Percentiles rank a stretch among this genome's conserved stretches.
phyloP scores from a whole-genome alignment of 1,139 yeast genomes.

The Maudiozyma humilis region DNA sequence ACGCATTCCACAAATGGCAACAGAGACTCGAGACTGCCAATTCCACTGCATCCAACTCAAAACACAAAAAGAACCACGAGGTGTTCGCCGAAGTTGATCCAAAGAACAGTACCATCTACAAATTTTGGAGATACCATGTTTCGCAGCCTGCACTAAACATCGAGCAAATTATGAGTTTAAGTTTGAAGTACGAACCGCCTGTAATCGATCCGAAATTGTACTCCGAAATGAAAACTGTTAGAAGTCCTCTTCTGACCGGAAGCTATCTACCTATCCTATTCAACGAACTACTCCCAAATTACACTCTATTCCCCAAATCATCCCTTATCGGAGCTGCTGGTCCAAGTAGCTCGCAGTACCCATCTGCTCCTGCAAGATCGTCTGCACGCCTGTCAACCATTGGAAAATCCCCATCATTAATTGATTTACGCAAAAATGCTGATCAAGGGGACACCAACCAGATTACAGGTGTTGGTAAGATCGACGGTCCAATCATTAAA shows the following conservation, averaged over 20 bases:
- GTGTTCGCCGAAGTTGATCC: constrained; percentile 5
- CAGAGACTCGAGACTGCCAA: constrained; percentile 19
- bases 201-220: constrained; percentile 19
- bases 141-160: constrained; percentile 22
- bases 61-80: neutral
- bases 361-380: constrained; percentile 21
- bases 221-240: constrained; percentile 19
- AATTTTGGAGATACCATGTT: constrained; percentile 27
- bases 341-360: constrained; percentile 9
- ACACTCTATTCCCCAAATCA: constrained; percentile 45
- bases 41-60: neutral
- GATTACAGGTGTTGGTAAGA: constrained; percentile 33
- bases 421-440: neutral
- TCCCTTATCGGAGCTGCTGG: constrained; percentile 47
- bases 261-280: constrained; percentile 54
- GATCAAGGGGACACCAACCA: constrained; percentile 16
- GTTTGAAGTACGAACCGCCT: constrained; percentile 27
- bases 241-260: constrained; percentile 41
- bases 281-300: constrained; percentile 45
- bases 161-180: constrained; percentile 25
- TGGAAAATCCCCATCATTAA: constrained; percentile 1
- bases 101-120: constrained; percentile 15
- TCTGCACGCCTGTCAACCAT: constrained; percentile 12
- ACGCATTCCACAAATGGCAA: constrained; percentile 78
- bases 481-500: constrained; percentile 30